phyloP scores from a whole-genome alignment of 75 land plant species.

The Pseudotsuga menziesii region DNA sequence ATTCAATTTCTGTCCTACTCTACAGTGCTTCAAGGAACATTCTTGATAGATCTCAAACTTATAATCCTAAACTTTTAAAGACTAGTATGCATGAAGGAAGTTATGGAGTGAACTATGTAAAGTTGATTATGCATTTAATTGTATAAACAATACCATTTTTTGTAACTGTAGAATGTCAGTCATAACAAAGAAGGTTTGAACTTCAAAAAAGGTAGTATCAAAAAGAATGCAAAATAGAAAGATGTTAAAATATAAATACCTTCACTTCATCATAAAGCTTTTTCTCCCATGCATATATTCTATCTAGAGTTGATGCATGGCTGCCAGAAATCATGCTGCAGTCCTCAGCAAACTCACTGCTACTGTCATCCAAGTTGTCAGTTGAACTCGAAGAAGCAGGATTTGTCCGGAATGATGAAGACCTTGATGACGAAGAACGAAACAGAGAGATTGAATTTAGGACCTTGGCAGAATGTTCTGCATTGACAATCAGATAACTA shows the following conservation, averaged over 20 bases:
- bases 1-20: not conserved
- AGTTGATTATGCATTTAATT: not conserved
- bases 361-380: constrained; percentile 40
- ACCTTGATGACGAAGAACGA: constrained; percentile 58
- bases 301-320: constrained; percentile 68
- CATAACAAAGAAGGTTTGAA: not conserved
- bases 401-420: constrained; percentile 53
- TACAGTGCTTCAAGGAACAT: not conserved
- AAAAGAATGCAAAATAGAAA: not conserved
- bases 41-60: not conserved
- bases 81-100: not conserved
- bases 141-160: not conserved
- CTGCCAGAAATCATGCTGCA: constrained; percentile 48
- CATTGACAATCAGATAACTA: not conserved
- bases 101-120: not conserved
- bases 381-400: constrained; percentile 31
- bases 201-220: not conserved
- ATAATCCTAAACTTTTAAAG: not conserved
- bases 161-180: not conserved
- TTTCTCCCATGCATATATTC: constrained; percentile 79
- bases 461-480: constrained; percentile 27
- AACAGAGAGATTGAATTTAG: constrained; percentile 59
- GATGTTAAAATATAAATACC: constrained; percentile 27
- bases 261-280: constrained; percentile 80
- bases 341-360: constrained; percentile 55